phyloP scores from a whole-genome alignment of 352 stramenopile genomes.

The Globisporangium yorkense region DNA sequence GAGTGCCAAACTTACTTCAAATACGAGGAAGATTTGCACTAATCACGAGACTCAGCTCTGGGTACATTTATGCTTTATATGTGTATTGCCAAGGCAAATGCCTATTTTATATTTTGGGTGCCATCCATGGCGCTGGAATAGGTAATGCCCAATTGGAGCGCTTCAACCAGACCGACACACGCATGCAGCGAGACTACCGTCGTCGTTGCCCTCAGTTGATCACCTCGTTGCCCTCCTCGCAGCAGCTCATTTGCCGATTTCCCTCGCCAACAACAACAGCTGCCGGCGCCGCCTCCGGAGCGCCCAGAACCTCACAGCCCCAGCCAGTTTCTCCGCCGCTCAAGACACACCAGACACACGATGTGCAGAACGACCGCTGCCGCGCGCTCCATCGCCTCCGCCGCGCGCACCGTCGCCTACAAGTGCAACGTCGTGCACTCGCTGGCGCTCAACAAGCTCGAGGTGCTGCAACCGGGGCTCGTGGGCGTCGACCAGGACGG shows the following conservation, averaged over 20 bases:
- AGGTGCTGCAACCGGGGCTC: constrained; percentile 58
- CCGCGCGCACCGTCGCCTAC: constrained; percentile 46
- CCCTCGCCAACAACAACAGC: constrained; percentile 4
- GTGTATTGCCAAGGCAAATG: no score
- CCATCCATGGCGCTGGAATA: no score
- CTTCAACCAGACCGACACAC: no score
- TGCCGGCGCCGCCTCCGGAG: no score
- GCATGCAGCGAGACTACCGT: no score
- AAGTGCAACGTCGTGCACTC: constrained; percentile 78
- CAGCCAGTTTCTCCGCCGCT: no score
- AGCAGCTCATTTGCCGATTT: constrained; percentile 14
- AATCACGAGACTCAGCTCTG: no score
- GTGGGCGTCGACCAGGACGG: constrained; percentile 47
- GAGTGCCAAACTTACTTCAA: no score
- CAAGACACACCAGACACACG: neutral
- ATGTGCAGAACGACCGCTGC: constrained; percentile 10
- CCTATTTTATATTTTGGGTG: no score
- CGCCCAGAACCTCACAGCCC: neutral
- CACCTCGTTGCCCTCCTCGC: neutral
- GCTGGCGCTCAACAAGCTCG: constrained; percentile 40
- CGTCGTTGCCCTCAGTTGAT: neutral
- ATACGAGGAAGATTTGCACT: no score
- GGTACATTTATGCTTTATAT: no score
- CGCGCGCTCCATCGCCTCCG: constrained; percentile 30
- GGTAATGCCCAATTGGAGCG: no score